Evolutionary conservation across 164 flowering plant genomes (phyloP).

Genomic region (Kingdonia uniflora): DNA sequence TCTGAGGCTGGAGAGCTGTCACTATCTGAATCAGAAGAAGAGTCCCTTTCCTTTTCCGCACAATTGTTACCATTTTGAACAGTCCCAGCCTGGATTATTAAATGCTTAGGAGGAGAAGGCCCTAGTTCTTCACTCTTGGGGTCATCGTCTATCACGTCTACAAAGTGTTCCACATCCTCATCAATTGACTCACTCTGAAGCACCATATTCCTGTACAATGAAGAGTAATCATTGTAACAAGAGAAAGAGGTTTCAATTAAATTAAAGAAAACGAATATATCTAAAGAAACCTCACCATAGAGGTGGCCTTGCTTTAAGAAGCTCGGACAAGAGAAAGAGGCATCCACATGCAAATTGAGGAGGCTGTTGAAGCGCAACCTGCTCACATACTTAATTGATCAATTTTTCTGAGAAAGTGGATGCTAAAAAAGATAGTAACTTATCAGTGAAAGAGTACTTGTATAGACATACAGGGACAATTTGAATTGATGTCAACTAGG

Average conservation of each 20-base stretch:
- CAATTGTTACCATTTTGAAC: constrained; percentile 9
- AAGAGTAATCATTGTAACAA: constrained; percentile 1
- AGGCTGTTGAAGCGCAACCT: constrained; percentile 96
- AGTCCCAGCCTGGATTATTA: constrained; percentile 6
- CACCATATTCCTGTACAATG: constrained; percentile 54
- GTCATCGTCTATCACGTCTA: constrained; percentile 68
- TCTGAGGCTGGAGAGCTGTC: constrained; percentile 20
- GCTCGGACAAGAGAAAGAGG: constrained; percentile 88
- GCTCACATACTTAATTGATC: constrained; percentile 12
- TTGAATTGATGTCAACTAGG: too few species aligned
- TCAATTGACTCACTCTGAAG: constrained; percentile 79
- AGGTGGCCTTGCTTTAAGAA: constrained; percentile 90
- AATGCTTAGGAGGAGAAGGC: constrained; percentile 11
- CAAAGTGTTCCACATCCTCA: constrained; percentile 94
- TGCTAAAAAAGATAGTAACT: too few species aligned
- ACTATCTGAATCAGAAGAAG: constrained; percentile 29
- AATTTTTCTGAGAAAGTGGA: too few species aligned
- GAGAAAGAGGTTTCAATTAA: neutral
- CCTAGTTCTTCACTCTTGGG: constrained; percentile 20
- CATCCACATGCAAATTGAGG: constrained; percentile 93
- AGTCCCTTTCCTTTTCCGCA: constrained; percentile 21
- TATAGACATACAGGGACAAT: too few species aligned
- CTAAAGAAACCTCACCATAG: constrained; percentile 44
- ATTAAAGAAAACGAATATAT: neutral
- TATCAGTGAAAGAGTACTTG: too few species aligned